Conservation (phyloP, 495 filamentous ascomycete genomes). For the Aspergillus baeticus region DNA sequence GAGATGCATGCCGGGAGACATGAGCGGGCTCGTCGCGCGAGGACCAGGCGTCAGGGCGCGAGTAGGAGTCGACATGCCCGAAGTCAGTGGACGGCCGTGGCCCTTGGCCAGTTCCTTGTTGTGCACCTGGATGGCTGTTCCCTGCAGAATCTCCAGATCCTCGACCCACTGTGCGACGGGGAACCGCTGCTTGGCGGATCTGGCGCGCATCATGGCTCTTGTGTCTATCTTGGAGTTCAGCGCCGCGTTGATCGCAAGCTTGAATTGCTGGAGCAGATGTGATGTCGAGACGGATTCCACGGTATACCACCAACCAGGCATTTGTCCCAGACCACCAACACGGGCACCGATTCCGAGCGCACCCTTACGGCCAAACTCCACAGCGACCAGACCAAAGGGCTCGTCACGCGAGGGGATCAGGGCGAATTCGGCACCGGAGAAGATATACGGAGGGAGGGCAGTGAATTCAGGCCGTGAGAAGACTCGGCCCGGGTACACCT, state of each 20-base stretch:
- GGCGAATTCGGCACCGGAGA: conserved; percentile 76
- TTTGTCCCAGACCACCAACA: conserved; percentile 66
- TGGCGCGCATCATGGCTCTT: conserved; percentile 67
- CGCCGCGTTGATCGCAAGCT: conserved; percentile 63
- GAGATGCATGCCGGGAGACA: neutral
- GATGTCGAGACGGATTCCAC: conserved; percentile 66
- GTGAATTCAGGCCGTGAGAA: conserved; percentile 77
- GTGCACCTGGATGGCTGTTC: conserved; percentile 49
- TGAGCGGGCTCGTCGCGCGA: neutral
- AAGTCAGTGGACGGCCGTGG: conserved; percentile 27
- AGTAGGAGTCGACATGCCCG: no score
- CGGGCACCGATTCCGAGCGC: conserved; percentile 70
- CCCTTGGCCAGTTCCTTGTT: conserved; percentile 36
- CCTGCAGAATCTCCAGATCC: conserved; percentile 59
- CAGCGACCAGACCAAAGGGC: conserved; percentile 75
- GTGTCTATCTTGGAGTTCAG: conserved; percentile 56
- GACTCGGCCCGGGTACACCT: conserved; percentile 67
- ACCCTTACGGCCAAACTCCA: conserved; percentile 77
- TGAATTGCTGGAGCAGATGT: conserved; percentile 71
- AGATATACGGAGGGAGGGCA: conserved; percentile 69
- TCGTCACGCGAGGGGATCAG: conserved; percentile 77
- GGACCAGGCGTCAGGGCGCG: neutral
- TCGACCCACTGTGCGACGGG: conserved; percentile 72
- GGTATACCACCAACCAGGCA: conserved; percentile 75
- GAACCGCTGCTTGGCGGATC: conserved; percentile 72